phyloP scores from a whole-genome alignment of 2,329 filamentous ascomycete genomes.

The Trichoderma harzianum region DNA sequence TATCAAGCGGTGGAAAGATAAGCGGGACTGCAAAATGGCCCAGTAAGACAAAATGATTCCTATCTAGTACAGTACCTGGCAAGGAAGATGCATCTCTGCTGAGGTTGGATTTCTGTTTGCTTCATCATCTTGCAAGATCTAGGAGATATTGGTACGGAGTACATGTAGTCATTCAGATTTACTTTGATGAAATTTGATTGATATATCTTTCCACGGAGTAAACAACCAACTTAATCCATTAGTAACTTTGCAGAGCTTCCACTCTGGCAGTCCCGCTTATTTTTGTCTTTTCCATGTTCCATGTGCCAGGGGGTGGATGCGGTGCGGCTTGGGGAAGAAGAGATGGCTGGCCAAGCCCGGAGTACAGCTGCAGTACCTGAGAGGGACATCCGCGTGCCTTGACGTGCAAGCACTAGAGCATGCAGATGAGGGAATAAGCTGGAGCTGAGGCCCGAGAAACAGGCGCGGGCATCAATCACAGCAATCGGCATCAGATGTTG shows the following conservation, averaged over 20 bases:
- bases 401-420: background rate
- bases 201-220: background rate
- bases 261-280: background rate
- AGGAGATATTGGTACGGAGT: background rate
- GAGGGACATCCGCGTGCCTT: background rate
- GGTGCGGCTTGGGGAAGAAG: slow-evolving; percentile 2
- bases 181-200: background rate
- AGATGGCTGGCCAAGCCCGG: background rate
- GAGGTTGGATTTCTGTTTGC: background rate
- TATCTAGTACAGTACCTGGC: background rate
- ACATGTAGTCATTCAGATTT: background rate
- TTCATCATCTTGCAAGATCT: background rate
- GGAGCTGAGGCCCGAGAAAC: background rate
- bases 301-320: slow-evolving; percentile 15
- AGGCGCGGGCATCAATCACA: background rate
- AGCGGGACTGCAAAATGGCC: background rate
- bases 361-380: background rate
- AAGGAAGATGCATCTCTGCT: background rate
- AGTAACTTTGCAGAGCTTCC: background rate
- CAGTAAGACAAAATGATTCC: background rate
- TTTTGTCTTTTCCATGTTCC: slow-evolving; percentile 9
- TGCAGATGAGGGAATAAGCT: slow-evolving; percentile 14
- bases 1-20: background rate
- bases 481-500: background rate
- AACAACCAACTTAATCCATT: background rate